Percentiles rank a stretch among this genome's conserved stretches.
phyloP scores from a whole-genome alignment of 164 flowering plant genomes.

The Warburgia ugandensis region DNA sequence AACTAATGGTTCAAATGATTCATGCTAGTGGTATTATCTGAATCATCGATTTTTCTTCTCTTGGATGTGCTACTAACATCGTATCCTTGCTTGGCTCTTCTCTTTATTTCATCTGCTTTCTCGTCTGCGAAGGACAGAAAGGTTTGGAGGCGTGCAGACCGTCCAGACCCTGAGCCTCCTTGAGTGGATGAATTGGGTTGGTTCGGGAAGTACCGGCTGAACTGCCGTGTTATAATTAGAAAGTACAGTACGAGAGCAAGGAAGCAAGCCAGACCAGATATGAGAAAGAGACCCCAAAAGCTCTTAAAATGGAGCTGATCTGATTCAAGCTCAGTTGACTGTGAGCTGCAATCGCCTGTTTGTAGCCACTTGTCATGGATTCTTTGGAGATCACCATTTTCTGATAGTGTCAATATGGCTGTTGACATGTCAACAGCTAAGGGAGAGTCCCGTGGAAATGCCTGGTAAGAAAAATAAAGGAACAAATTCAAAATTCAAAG shows the following conservation, averaged over 20 bases:
- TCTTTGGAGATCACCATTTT: slow-evolving; percentile 72
- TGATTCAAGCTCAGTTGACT: slow-evolving; percentile 22
- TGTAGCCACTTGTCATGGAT: slow-evolving; percentile 70
- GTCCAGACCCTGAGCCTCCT: slow-evolving; percentile 26
- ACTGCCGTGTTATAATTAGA: slow-evolving; percentile 26
- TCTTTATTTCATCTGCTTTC: slow-evolving; percentile 29
- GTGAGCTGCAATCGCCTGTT: slow-evolving; percentile 31
- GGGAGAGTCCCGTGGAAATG: slow-evolving; percentile 82
- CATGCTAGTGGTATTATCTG: not conserved
- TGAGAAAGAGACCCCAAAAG: slow-evolving; percentile 74
- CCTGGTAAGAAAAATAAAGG: slow-evolving; percentile 26
- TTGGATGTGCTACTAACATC: not conserved
- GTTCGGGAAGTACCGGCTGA: slow-evolving; percentile 22
- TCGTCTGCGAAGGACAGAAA: slow-evolving; percentile 54
- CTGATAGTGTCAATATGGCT: slow-evolving; percentile 73
- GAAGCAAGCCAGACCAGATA: slow-evolving; percentile 56
- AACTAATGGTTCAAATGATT: not conserved
- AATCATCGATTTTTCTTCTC: not conserved
- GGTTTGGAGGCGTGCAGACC: slow-evolving; percentile 30
- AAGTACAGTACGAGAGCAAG: slow-evolving; percentile 50
- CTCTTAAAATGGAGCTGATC: slow-evolving; percentile 53
- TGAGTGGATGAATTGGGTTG: slow-evolving; percentile 18
- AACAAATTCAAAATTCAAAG: too few species aligned
- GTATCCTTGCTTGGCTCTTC: slow-evolving; percentile 23
- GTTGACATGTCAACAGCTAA: slow-evolving; percentile 80